Base-by-base conservation (phyloP, 2,329 filamentous ascomycete genomes). In the Aspergillus fumigatiaffinis region DNA sequence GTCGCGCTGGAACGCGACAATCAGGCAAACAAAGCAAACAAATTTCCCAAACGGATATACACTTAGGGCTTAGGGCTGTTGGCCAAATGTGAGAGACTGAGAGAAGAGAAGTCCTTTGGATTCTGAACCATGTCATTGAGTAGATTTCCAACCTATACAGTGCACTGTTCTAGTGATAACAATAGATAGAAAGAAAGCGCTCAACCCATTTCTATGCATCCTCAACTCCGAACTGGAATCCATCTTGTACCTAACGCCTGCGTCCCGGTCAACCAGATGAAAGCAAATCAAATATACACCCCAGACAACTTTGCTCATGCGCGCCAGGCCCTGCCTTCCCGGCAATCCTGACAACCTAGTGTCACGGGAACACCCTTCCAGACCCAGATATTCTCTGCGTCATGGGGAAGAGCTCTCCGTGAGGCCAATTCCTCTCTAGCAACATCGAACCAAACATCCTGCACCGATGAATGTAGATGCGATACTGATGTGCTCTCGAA, bases 391-490 rank as follows among this genome's bases (percentile, higher is more conserved):
- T 64, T 63, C 53, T 75, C 72, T 55, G 68, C 63, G 51, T 67
- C 63, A 60, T 77, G 75, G 14, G 66, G 71, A 26, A 66, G 53
- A 10, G 68, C 66, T 21, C 62, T 56, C 50, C 74, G 64, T 17
- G 58, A 59, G 1, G 38, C 60, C 55, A 77, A 55, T 52, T 75
- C 73, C 28, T 64, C 59, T 10, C 59, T 63, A 6, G 71, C 74
- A 48, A 69, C 70, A 60, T 73, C 68, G 56, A 76, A 75, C 75
- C 75, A 77, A 49, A 77, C 69, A 53, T 77, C 74, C 38, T 69
- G 62, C 17, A 75, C 60, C 3, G 70, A 71, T 44, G 61, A 63
- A 59, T 74, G 68, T 52, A 69, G 58, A 53, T 71, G 68, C 41
- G 66, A 61, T 29, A 64, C 63, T 20, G 71, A 60, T 7, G 67